Conservation (phyloP, 2,329 filamentous ascomycete species). For the Aspergillus sp. region DNA sequence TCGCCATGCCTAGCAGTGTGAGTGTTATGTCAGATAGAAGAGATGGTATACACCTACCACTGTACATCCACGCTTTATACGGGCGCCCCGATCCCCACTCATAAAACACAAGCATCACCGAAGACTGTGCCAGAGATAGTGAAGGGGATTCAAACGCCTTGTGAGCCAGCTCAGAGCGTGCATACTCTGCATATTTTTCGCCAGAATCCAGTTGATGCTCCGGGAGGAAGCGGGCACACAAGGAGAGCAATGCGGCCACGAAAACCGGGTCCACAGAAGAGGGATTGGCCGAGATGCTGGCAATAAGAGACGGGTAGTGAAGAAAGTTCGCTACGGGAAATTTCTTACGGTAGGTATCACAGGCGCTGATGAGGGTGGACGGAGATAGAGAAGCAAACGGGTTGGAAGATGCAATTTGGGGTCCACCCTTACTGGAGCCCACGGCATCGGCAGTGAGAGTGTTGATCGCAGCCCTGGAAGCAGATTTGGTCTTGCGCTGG, state of each 20-base stretch:
- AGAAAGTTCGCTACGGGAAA: conserved; percentile 33
- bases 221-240: conserved; percentile 28
- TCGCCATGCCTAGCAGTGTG: conserved; percentile 26
- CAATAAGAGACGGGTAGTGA: conserved; percentile 31
- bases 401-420: conserved; percentile 5
- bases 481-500: background rate
- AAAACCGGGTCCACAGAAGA: conserved; percentile 28
- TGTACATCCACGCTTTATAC: conserved; percentile 36
- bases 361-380: conserved; percentile 26
- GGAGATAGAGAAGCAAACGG: conserved; percentile 18
- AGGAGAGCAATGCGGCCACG: conserved; percentile 26
- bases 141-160: conserved; percentile 29
- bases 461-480: background rate
- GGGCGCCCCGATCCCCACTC: conserved; percentile 31
- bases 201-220: conserved; percentile 18
- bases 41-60: conserved; percentile 17
- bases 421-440: background rate
- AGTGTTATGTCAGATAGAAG: conserved; percentile 3
- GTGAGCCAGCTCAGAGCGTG: conserved; percentile 23
- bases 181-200: conserved; percentile 27
- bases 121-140: conserved; percentile 28
- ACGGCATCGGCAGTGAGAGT: background rate
- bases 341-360: conserved; percentile 31
- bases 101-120: conserved; percentile 31
- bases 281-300: conserved; percentile 24